phyloP scores from a whole-genome alignment of 2,329 filamentous ascomycete species.

The Clonostachys rhizophaga region DNA sequence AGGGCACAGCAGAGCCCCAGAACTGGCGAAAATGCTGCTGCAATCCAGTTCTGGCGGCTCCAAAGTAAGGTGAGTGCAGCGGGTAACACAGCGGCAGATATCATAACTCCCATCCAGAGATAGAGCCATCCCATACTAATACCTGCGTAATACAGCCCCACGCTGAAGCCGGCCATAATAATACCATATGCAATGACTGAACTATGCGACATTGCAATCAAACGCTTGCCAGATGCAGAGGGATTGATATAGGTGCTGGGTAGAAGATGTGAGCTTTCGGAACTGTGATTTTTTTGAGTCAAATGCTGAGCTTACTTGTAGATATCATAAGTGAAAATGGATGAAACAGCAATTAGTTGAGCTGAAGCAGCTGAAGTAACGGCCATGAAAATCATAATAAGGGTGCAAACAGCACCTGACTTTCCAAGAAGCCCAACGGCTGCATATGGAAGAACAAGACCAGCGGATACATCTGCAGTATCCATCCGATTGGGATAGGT shows the following conservation, averaged over 20 bases:
- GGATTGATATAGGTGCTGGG: constrained; percentile 77
- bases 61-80: constrained; percentile 73
- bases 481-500: constrained; percentile 67
- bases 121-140: constrained; percentile 82
- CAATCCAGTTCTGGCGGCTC: constrained; percentile 67
- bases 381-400: constrained; percentile 73
- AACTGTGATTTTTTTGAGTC: too few species aligned
- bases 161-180: constrained; percentile 70
- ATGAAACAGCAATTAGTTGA: constrained; percentile 81
- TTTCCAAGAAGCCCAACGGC: constrained; percentile 75
- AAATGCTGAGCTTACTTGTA: constrained; percentile 35
- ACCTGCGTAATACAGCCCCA: constrained; percentile 63
- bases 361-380: constrained; percentile 80
- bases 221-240: constrained; percentile 64
- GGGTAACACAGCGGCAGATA: constrained; percentile 73
- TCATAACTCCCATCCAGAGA: constrained; percentile 81
- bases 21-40: constrained; percentile 60
- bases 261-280: too few species aligned
- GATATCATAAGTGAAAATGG: constrained; percentile 81
- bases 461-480: constrained; percentile 67
- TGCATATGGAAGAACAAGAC: constrained; percentile 75
- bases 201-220: constrained; percentile 79
- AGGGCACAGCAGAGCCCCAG: constrained; percentile 60
- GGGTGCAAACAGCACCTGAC: constrained; percentile 72
- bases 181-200: constrained; percentile 78